Base-by-base conservation (phyloP, 345 rosid species). In the Lumnitzera littorea region DNA sequence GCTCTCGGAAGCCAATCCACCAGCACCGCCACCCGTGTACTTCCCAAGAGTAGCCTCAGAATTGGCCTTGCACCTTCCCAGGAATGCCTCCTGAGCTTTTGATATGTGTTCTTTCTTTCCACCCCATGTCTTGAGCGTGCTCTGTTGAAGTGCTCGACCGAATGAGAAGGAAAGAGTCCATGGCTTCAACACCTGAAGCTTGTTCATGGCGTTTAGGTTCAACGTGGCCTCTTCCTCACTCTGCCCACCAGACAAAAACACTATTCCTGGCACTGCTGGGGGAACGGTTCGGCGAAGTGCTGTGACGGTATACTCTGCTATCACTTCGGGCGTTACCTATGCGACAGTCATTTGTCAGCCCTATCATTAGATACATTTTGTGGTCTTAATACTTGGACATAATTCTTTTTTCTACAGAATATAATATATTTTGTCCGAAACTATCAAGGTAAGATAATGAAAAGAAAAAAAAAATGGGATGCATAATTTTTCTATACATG, bases 141-240 rank as follows among this genome's bases (percentile, higher is more conserved):
- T 92, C 51, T 84, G 86, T 59, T 89, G 98, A 55, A 89, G 77
- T 2, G 98, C 98, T 70, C 98, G 82, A 24, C 96, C 96, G 51
- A 92, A 92, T 1, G 98, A 92, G 89, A 92, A 89, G 36, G 98
- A 80, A 6, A 92, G 77, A 12, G 96, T 82, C 98, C 98, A 92
- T 63, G 96, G 96, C 73, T 85, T 92, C 72, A 80, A 41, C 57
- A 85, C 81, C 12, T 80, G 75, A 6, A 87, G 81, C 80, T 82
- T 87, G 80, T 92, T 87, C 96, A 92, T 92, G 1, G 98, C 96
- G 41, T 87, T 74, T 14, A 92, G 79, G 73, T 92, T 92, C 65
- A 68, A 48, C 1, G 98, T 86, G 0, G 98, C 96, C 66, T 85
- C 82, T 72, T 82, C 95, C 76, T 91, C 96, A 24, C 96, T 89